These are phyloP conservation scores for Capsella rubella DNA, from an alignment of 441 rosid species.

Conservation along the genomic window DNA sequence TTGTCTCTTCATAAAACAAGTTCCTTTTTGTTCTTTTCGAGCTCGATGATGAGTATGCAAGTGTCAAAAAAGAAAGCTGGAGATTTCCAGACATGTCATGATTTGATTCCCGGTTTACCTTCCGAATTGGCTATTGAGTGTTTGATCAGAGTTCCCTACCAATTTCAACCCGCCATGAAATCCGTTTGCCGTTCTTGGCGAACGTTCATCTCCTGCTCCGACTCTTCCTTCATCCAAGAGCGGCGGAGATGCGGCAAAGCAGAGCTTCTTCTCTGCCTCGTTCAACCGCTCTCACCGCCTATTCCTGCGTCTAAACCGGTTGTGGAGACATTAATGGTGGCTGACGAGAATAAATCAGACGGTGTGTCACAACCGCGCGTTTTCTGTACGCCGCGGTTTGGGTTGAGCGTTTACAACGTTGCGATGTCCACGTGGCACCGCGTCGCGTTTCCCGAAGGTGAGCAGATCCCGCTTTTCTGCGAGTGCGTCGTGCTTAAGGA, in stretches of 20 bases:
- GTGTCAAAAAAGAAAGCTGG: background rate
- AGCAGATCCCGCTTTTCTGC: slow-evolving; percentile 56
- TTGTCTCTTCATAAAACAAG: no score
- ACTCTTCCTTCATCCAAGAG: slow-evolving; percentile 38
- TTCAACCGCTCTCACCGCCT: slow-evolving; percentile 49
- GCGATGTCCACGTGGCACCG: slow-evolving; percentile 48
- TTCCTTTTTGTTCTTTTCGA: no score
- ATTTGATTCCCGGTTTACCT: slow-evolving; percentile 57
- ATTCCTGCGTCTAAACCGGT: slow-evolving; percentile 13
- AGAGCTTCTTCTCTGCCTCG: slow-evolving; percentile 55
- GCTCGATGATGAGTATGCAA: background rate
- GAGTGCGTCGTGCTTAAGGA: slow-evolving; percentile 56
- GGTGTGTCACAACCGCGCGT: slow-evolving; percentile 33
- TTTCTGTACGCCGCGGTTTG: slow-evolving; percentile 46
- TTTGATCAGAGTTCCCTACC: slow-evolving; percentile 54
- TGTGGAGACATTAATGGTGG: background rate
- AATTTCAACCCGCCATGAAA: slow-evolving; percentile 51
- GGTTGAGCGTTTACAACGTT: slow-evolving; percentile 50
- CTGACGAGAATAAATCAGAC: slow-evolving; percentile 13
- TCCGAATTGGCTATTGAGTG: slow-evolving; percentile 60
- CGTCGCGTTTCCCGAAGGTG: slow-evolving; percentile 2
- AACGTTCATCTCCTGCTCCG: slow-evolving; percentile 43
- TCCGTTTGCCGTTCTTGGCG: slow-evolving; percentile 55
- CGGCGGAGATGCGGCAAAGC: slow-evolving; percentile 40
- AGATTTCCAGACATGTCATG: background rate